Conservation (phyloP, 2,329 filamentous ascomycete genomes). For the Aspergillus spinulosporus region DNA sequence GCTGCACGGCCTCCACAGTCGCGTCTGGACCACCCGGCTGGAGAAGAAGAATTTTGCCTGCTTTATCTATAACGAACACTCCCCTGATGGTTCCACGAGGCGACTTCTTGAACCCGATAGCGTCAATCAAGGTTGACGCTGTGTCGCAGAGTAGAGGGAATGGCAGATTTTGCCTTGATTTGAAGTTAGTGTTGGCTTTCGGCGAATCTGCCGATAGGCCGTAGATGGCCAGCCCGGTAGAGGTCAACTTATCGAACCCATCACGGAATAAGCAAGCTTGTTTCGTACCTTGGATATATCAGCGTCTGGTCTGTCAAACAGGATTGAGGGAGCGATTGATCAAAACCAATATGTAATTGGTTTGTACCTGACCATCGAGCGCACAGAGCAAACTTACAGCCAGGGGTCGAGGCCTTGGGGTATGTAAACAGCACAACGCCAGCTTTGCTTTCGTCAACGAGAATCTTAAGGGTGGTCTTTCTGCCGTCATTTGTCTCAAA, state of each 20-base stretch:
- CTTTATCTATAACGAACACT: slow-evolving; percentile 82
- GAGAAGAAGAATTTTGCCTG: slow-evolving; percentile 74
- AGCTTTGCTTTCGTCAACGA: slow-evolving; percentile 78
- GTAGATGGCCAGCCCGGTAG: slow-evolving; percentile 80
- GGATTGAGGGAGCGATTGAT: too few species aligned
- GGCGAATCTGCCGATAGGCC: slow-evolving; percentile 85
- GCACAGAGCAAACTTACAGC: slow-evolving; percentile 66
- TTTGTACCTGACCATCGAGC: neutral
- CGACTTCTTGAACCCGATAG: slow-evolving; percentile 85
- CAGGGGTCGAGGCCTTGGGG: slow-evolving; percentile 88
- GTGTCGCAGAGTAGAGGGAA: slow-evolving; percentile 88
- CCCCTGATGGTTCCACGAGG: slow-evolving; percentile 80
- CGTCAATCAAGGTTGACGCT: slow-evolving; percentile 69
- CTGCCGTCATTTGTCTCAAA: slow-evolving; percentile 82
- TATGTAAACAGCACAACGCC: slow-evolving; percentile 95
- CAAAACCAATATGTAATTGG: too few species aligned
- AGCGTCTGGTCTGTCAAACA: neutral
- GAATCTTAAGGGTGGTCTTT: slow-evolving; percentile 74
- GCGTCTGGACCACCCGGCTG: slow-evolving; percentile 74
- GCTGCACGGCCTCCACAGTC: slow-evolving; percentile 75
- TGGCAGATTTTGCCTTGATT: slow-evolving; percentile 83
- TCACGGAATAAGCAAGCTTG: slow-evolving; percentile 95
- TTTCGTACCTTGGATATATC: slow-evolving; percentile 67
- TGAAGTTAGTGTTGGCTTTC: slow-evolving; percentile 91
- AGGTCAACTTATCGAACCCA: slow-evolving; percentile 71